Base-by-base conservation (phyloP, 2,329 filamentous ascomycete genomes). In the Zymoseptoria ardabiliae region DNA sequence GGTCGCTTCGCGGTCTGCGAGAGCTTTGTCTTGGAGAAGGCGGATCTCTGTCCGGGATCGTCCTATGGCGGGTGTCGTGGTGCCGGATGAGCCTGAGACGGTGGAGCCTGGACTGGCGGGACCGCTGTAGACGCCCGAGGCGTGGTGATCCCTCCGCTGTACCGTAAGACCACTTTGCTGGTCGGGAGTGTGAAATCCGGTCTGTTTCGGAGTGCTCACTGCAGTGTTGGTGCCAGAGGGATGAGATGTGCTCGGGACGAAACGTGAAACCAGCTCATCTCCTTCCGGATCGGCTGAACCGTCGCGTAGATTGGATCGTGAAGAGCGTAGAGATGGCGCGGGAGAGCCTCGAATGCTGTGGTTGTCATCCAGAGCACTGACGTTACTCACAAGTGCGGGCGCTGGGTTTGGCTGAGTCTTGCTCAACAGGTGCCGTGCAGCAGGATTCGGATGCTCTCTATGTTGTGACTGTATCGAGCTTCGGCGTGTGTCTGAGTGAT, bases 191-290 rank as follows among this genome's bases (percentile, higher is more conserved):
- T 70, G 68, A 51, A 70, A 69, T 23, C 60, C 63, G 35, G 60
- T 62, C 45, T 66, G 62, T 58, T 69, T 71, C 0, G 70, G 70
- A 0, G 70, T 72, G 51, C 65, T 69, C 25, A 63, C 59, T 7
- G 65, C 62, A 2, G 70, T 71, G 51, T 67, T 70, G 10, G 55
- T 57, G 19, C 69, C 69, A 4, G 68, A 65, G 9, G 70, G 69
- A 57, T 72, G 68, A 9, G 70, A 72, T 19, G 63, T 57, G 50
- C 63, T 67, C 10, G 69, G 66, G 8, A 72, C 63, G 58, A 72
- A 72, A 19, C 68, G 66, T 9, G 71, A 72, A 7, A 72, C 65
- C 3, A 72, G 63, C 57, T 72, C 70, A 28, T 69, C 66, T 28
- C 52, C 55, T 20, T 65, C 63, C 19, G 62, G 61, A 11, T 59